These are phyloP conservation scores for Oryza coarctata DNA, from an alignment of 176 grass and related monocot species.

Conservation along the genomic window DNA sequence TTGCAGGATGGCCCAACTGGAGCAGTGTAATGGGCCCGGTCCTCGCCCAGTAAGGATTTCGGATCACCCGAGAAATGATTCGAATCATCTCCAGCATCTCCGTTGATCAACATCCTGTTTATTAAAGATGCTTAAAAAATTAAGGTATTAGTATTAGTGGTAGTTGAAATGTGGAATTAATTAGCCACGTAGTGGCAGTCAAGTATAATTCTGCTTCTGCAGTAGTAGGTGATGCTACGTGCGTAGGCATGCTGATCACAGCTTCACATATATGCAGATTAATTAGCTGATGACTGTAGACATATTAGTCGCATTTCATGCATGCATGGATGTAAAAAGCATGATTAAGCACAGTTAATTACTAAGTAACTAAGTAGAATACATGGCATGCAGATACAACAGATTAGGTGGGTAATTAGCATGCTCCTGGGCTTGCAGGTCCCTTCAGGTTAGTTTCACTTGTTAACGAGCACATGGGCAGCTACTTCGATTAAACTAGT, in stretches of 20 bases:
- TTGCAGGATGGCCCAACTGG: not conserved
- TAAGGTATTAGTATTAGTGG: not conserved
- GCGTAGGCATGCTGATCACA: not conserved
- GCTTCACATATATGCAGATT: not conserved
- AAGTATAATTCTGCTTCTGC: not conserved
- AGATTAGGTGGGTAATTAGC: not conserved
- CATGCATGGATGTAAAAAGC: not conserved
- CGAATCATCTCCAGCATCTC: not conserved
- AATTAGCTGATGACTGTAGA: not conserved
- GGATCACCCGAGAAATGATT: not conserved
- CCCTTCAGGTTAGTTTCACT: not conserved
- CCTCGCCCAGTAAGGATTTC: too few species aligned
- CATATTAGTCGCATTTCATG: not conserved
- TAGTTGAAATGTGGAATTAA: not conserved
- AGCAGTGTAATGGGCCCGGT: not conserved
- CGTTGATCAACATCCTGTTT: not conserved
- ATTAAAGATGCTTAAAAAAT: too few species aligned
- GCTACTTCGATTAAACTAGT: not conserved
- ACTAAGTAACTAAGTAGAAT: not conserved
- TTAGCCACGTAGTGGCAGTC: not conserved
- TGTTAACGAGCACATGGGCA: conserved; percentile 7
- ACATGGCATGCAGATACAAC: not conserved
- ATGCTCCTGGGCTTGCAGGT: not conserved
- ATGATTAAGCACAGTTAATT: not conserved
- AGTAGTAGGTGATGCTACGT: not conserved